Percentiles rank a stretch among this genome's conserved stretches.
Evolutionary conservation across 2,329 filamentous ascomycete species (phyloP).

Genomic region (Trichoderma brevicompactum): DNA sequence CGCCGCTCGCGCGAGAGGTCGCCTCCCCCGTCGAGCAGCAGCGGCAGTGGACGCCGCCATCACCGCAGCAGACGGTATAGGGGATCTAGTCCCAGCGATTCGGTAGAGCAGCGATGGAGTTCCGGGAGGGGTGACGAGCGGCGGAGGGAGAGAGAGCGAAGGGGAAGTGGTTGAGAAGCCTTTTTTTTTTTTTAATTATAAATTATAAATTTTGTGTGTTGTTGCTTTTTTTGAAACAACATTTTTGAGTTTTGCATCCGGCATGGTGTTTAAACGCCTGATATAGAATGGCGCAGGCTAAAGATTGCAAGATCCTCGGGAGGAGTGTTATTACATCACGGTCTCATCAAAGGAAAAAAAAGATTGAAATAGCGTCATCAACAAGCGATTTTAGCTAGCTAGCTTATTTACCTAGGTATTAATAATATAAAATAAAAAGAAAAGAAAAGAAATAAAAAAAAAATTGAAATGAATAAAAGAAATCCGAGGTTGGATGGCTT

Average conservation of each 20-base stretch:
- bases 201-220: no score
- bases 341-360: background rate
- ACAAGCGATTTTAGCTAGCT: slow-evolving; percentile 5
- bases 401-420: slow-evolving; percentile 2
- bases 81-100: background rate
- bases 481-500: no score
- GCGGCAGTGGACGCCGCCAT: background rate
- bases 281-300: no score
- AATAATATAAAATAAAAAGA: background rate
- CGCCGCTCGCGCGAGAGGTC: slow-evolving; percentile 22
- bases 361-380: slow-evolving; percentile 18
- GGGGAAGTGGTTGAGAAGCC: background rate
- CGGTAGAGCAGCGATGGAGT: background rate
- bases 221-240: background rate
- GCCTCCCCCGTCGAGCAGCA: background rate
- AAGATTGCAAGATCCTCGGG: background rate
- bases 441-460: background rate
- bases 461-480: background rate
- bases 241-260: background rate
- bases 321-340: background rate
- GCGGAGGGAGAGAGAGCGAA: slow-evolving; percentile 4
- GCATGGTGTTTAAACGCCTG: no score
- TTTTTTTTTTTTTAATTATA: background rate
- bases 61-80: slow-evolving; percentile 13
- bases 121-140: slow-evolving; percentile 9